These are phyloP conservation scores for Fistulinella prunicolor DNA, from an alignment of 768 basidiomycete genomes.

Conservation along the genomic window DNA sequence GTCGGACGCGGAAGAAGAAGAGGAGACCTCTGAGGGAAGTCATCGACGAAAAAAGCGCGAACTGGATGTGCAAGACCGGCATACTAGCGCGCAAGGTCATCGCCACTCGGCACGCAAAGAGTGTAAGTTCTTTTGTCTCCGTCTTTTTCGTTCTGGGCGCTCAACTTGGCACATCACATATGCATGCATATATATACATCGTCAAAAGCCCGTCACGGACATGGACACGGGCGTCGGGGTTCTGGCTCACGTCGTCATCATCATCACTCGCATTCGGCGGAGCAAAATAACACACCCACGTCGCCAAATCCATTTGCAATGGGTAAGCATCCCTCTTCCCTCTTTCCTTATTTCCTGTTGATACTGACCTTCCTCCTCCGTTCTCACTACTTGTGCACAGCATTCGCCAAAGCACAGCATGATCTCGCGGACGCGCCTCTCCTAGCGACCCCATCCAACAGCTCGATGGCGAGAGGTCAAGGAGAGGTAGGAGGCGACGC, in stretches of 20 bases:
- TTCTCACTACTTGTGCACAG: conserved; percentile 1
- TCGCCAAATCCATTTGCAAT: conserved; percentile 22
- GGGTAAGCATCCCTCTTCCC: conserved; percentile 9
- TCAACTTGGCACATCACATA: background rate
- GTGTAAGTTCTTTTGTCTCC: conserved; percentile 2
- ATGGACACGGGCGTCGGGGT: conserved; percentile 2
- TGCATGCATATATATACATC: background rate
- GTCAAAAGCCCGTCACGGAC: conserved; percentile 3
- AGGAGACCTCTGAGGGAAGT: conserved; percentile 8
- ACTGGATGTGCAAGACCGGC: conserved; percentile 9
- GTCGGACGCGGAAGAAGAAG: conserved; percentile 14
- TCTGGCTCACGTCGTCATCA: conserved; percentile 13
- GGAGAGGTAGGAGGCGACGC: background rate
- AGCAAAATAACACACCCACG: background rate
- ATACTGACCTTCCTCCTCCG: no score
- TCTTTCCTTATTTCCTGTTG: background rate
- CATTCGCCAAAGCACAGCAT: conserved; percentile 20
- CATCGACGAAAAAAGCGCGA: conserved; percentile 20
- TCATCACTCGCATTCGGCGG: conserved; percentile 2
- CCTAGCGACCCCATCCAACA: background rate
- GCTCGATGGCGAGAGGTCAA: background rate
- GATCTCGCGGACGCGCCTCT: conserved; percentile 3
- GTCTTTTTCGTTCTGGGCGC: no score
- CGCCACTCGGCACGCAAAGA: conserved; percentile 12
- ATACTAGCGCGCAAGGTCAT: background rate